These are phyloP conservation scores for Pulveroboletus sp. DNA, from an alignment of 768 basidiomycete species.

Conservation along the genomic window DNA sequence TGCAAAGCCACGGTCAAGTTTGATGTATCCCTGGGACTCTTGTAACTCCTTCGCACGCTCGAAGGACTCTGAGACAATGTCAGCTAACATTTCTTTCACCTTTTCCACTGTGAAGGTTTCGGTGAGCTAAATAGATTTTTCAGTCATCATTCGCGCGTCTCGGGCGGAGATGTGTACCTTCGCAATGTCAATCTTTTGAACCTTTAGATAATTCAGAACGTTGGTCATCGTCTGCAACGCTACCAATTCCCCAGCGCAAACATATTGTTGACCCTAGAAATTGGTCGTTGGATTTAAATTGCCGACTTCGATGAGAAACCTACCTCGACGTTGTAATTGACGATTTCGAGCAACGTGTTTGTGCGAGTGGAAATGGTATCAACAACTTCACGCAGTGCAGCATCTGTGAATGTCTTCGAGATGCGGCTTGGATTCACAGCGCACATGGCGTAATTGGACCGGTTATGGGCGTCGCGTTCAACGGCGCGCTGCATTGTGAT, in stretches of 20 bases:
- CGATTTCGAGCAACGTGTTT: slow-evolving; percentile 88
- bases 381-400: slow-evolving; percentile 95
- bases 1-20: slow-evolving; percentile 94
- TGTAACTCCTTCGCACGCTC: slow-evolving; percentile 75
- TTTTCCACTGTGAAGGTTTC: slow-evolving; percentile 87
- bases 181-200: slow-evolving; percentile 90
- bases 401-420: slow-evolving; percentile 90
- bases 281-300: slow-evolving; percentile 2
- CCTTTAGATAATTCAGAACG: slow-evolving; percentile 92
- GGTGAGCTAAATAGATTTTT: slow-evolving; percentile 55
- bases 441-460: slow-evolving; percentile 98
- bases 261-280: slow-evolving; percentile 96
- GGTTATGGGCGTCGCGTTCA: slow-evolving; percentile 87
- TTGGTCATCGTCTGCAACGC: slow-evolving; percentile 93
- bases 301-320: slow-evolving; percentile 10
- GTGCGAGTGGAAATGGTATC: slow-evolving; percentile 79
- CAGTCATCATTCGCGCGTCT: neutral
- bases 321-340: slow-evolving; percentile 94
- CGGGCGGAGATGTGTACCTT: slow-evolving; percentile 47
- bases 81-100: slow-evolving; percentile 92
- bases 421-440: slow-evolving; percentile 98
- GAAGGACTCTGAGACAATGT: slow-evolving; percentile 84
- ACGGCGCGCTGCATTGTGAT: slow-evolving; percentile 99
- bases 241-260: slow-evolving; percentile 94
- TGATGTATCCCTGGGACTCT: slow-evolving; percentile 80